A percentile compares a stretch with the other conserved stretches of the same genome.
phyloP scores from a whole-genome alignment of 495 filamentous ascomycete genomes.

The Penicillium parvum region DNA sequence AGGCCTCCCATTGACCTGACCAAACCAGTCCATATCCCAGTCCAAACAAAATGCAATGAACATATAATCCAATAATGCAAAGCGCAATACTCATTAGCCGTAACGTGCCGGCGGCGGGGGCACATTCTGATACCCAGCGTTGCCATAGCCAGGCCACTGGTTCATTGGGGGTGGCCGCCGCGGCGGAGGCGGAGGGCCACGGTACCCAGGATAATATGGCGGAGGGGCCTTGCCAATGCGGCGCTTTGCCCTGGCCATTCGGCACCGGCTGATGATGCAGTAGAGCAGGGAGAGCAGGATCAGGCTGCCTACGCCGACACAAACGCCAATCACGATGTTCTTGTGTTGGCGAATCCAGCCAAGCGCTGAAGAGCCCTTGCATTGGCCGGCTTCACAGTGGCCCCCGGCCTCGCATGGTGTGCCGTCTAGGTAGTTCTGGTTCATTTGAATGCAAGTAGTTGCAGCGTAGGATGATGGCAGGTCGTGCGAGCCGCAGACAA shows the following conservation, averaged over 20 bases:
- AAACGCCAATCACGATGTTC: constrained; percentile 71
- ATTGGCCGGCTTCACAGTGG: constrained; percentile 68
- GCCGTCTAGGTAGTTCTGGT: constrained; percentile 93
- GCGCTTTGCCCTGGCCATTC: constrained; percentile 25
- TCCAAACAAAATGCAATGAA: constrained; percentile 1
- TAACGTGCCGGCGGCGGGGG: constrained; percentile 26
- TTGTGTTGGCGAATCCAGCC: constrained; percentile 71
- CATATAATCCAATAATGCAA: not conserved
- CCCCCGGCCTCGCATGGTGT: constrained; percentile 83
- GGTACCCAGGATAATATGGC: constrained; percentile 20
- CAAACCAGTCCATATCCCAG: constrained; percentile 1
- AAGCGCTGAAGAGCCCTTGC: constrained; percentile 56
- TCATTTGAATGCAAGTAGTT: constrained; percentile 57
- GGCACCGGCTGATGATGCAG: constrained; percentile 56
- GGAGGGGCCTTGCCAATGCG: constrained; percentile 26
- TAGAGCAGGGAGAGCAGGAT: constrained; percentile 57
- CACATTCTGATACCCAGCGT: constrained; percentile 24
- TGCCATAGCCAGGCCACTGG: constrained; percentile 25
- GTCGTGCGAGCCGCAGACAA: constrained; percentile 71
- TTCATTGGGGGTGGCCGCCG: constrained; percentile 16
- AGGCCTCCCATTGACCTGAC: not conserved
- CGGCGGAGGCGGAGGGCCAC: constrained; percentile 11
- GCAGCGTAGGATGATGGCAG: constrained; percentile 46
- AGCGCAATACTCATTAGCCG: not conserved
- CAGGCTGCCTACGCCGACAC: constrained; percentile 60